A percentile compares a stretch with the other conserved stretches of the same genome.
These are phyloP conservation scores for Chlorella sp. DNA, from an alignment of 139 green algal genomes.

Conservation along the genomic window DNA sequence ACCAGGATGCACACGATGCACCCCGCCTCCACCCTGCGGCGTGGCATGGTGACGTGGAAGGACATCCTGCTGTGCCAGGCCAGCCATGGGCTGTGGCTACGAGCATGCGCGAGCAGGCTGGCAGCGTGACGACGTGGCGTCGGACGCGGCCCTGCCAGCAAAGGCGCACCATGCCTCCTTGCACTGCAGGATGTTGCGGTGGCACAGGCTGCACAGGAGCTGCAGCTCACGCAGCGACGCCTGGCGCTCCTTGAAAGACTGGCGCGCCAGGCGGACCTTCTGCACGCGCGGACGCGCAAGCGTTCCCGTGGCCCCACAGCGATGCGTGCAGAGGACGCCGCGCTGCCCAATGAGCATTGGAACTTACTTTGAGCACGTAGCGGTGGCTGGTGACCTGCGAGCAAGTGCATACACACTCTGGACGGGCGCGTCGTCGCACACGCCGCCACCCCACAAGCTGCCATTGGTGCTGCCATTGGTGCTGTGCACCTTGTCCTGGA, in stretches of 20 bases:
- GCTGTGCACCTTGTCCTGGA: slow-evolving; percentile 32
- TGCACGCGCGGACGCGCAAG: not conserved
- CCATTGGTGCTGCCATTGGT: too few species aligned
- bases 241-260: slow-evolving; percentile 20
- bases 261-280: slow-evolving; percentile 21
- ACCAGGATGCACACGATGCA: slow-evolving; percentile 26
- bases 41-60: not conserved
- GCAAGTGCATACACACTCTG: too few species aligned
- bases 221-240: slow-evolving; percentile 21
- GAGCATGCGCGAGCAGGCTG: too few species aligned
- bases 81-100: too few species aligned
- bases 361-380: slow-evolving; percentile 23
- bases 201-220: slow-evolving; percentile 15
- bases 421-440: not conserved
- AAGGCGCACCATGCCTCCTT: slow-evolving; percentile 1
- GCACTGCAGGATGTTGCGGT: slow-evolving; percentile 28
- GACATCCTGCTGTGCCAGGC: too few species aligned
- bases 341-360: not conserved
- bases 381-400: slow-evolving; percentile 13
- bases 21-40: slow-evolving; percentile 17
- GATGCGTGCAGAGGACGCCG: not conserved
- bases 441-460: not conserved
- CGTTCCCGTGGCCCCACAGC: not conserved
- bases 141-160: too few species aligned
- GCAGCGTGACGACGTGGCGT: too few species aligned